Evolutionary conservation across 2,329 filamentous ascomycete species (phyloP), one percentile per base, ranked within the genome.

Genomic region (Pestalotiopsis fici): DNA sequence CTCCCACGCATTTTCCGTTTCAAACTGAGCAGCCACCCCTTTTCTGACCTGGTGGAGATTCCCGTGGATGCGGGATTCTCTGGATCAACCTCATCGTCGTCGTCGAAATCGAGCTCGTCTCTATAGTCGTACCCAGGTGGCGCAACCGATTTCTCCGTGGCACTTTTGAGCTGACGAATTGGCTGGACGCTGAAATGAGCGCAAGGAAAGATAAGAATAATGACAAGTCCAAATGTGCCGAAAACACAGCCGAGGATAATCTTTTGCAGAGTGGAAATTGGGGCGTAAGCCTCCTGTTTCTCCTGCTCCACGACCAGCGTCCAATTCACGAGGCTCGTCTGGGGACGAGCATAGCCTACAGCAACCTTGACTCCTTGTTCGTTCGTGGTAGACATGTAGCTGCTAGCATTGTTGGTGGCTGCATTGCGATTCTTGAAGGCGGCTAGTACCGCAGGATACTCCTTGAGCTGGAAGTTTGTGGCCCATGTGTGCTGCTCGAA

Each of bases 181-280:
- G 95, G 95, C 71, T 90, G 83, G 59, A 96, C 93, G 61, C 92
- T 92, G 68, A 92, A 88, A 76, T 97, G 94, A 1, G 94, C 93
- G 47, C 94, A 89, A 0, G 94, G 93, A 47, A 95, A 86, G 2
- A 93, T 85, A 1, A 97, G 77, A 9, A 97, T 69, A 3, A 94
- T 77, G 64, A 97, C 87, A 4, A 91, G 84, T 0, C 91, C 94
- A 13, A 91, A 86, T 0, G 94, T 95, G 1, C 92, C 93, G 76
- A 97, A 97, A 0, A 97, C 92, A 69, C 93, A 97, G 4, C 89
- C 93, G 2, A 97, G 80, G 1, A 98, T 86, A 63, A 97, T 93
- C 60, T 91, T 90, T 23, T 93, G 89, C n/a, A 97, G 83, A 23
- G 88, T 90, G 31, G 84, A 80, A 67, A 97, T 94, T 0, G 94